phyloP scores from a whole-genome alignment of 129 eudicot genomes.

The Tagetes erecta region DNA sequence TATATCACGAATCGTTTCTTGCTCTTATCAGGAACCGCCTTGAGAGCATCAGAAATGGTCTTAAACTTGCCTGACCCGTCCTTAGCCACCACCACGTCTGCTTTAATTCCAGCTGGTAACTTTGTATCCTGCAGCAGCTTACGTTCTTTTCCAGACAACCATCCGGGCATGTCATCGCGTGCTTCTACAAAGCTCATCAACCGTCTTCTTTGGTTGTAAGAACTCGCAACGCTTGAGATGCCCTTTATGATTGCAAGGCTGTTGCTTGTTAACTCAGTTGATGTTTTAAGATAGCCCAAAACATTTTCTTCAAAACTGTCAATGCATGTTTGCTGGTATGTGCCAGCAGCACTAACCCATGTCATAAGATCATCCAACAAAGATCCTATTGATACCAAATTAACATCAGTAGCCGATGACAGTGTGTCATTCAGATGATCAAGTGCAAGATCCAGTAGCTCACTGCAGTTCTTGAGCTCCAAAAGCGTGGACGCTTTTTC shows the following conservation, averaged over 20 bases:
- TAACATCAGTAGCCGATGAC: constrained; percentile 7
- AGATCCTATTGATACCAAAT: constrained; percentile 24
- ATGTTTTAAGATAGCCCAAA: constrained; percentile 25
- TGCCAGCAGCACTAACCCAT: constrained; percentile 72
- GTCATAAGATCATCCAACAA: constrained; percentile 51
- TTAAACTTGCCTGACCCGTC: constrained; percentile 63
- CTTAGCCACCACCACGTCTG: constrained; percentile 56
- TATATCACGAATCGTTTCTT: constrained; percentile 57
- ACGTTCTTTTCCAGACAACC: constrained; percentile 48
- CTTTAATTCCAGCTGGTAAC: constrained; percentile 32
- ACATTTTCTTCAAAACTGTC: constrained; percentile 36
- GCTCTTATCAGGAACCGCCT: constrained; percentile 57
- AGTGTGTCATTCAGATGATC: constrained; percentile 54
- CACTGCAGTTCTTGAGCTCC: constrained; percentile 55
- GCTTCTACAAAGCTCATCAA: constrained; percentile 17
- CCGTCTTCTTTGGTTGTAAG: constrained; percentile 38
- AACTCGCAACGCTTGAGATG: constrained; percentile 24
- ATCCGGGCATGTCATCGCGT: constrained; percentile 36
- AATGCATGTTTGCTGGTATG: constrained; percentile 64
- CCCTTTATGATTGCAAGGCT: constrained; percentile 49
- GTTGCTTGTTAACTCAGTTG: constrained; percentile 62
- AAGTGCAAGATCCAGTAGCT: constrained; percentile 48
- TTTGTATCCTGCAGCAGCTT: constrained; percentile 45
- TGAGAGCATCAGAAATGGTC: constrained; percentile 56
- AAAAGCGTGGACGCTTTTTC: constrained; percentile 25